phyloP scores from a whole-genome alignment of 2,329 filamentous ascomycete species.

The Elsinoe batatas region DNA sequence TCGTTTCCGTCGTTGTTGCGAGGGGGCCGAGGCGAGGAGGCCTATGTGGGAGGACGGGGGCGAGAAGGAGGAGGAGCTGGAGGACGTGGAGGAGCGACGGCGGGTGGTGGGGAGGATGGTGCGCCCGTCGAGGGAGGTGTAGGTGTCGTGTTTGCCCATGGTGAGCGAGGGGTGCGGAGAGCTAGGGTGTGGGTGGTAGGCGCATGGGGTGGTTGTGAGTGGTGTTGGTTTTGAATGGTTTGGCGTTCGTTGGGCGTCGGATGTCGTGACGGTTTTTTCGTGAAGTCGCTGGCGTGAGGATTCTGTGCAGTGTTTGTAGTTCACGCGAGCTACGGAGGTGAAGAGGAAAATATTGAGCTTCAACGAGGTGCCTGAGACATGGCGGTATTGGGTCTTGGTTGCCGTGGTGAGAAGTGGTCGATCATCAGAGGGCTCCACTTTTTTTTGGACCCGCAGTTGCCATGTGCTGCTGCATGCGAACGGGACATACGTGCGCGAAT shows the following conservation, averaged over 20 bases:
- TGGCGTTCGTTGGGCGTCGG: too few relatives aligned
- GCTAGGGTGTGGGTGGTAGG: background rate
- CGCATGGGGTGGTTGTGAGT: background rate
- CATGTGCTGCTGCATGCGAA: too few relatives aligned
- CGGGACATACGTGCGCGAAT: too few relatives aligned
- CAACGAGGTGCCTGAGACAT: background rate
- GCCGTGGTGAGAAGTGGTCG: background rate
- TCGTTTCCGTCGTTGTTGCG: background rate
- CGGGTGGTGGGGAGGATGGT: background rate
- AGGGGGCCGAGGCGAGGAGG: conserved; percentile 16
- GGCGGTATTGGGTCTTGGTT: background rate
- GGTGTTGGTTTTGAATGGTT: background rate
- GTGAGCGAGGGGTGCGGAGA: background rate
- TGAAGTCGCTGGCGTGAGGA: too few relatives aligned
- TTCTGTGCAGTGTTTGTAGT: background rate
- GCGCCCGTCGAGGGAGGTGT: background rate
- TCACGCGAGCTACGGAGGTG: background rate
- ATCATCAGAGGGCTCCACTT: background rate
- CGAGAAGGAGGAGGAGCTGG: conserved; percentile 17
- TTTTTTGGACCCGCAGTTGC: background rate
- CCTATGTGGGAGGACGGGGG: conserved; percentile 18
- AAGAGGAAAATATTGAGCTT: background rate
- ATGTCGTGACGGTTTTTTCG: too few relatives aligned
- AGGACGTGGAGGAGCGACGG: background rate
- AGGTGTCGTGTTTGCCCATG: background rate